These are phyloP conservation scores for Eimeria zaria DNA, from an alignment of 169 alveolate genomes.

Conservation along the genomic window DNA sequence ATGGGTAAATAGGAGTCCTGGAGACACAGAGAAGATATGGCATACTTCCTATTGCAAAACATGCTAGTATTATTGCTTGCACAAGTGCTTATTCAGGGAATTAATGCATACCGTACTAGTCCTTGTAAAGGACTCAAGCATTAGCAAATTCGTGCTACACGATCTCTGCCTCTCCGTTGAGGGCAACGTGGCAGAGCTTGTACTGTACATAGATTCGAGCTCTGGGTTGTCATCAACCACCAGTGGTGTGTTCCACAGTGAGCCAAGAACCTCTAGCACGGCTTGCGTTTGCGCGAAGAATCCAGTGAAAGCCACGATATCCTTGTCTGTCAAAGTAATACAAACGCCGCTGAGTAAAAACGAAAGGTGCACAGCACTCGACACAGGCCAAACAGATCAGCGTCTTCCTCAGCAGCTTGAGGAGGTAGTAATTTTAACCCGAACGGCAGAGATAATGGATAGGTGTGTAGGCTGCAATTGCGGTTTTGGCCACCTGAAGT, in stretches of 20 bases:
- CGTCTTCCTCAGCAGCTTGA: neutral
- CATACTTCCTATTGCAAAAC: neutral
- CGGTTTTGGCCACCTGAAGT: conserved; percentile 3
- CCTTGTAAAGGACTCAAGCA: neutral
- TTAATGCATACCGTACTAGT: neutral
- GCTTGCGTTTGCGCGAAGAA: neutral
- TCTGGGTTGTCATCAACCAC: neutral
- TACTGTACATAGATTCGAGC: neutral
- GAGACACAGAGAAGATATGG: neutral
- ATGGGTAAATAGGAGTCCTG: neutral
- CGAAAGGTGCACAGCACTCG: conserved; percentile 14
- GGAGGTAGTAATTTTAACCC: neutral
- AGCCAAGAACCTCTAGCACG: neutral
- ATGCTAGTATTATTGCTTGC: neutral
- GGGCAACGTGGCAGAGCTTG: neutral
- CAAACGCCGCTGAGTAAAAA: conserved; percentile 54
- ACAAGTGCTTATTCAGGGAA: neutral
- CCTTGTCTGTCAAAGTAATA: conserved; percentile 62
- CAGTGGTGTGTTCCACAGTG: conserved; percentile 15
- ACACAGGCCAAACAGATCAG: neutral
- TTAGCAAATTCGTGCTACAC: neutral
- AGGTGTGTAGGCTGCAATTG: neutral
- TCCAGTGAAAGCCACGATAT: conserved; percentile 46
- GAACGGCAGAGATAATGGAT: neutral
- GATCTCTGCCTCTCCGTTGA: conserved; percentile 2